Base-by-base conservation (phyloP, 2,329 filamentous ascomycete species). In the Lecanicillium sp. region DNA sequence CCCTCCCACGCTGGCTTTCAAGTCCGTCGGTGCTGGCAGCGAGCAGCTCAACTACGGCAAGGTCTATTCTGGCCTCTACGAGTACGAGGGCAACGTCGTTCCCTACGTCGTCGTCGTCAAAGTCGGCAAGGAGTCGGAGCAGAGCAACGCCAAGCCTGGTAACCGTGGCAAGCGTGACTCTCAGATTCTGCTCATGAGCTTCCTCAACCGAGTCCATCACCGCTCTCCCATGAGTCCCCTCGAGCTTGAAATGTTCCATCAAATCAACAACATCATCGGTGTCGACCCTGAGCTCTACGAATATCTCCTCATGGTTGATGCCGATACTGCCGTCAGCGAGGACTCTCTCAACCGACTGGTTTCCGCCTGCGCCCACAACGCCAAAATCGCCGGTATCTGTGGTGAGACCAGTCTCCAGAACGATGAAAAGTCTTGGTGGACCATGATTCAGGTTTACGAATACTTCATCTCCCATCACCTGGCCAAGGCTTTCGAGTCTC, bases 371-470 rank as follows among this genome's bases (percentile, higher is more conserved):
- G 84, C 88, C 56, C 90, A 96, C 60, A 89, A 98, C 64, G 84
- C 89, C 26, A 95, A 94, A 72, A 95, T 98, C 70, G 90, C 88
- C 20, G 93, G 91, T 69, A 96, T 97, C 53, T 98, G 93, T 65
- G 93, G 93, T 63, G 93, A 98, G 67, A 98, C 93, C 2, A 93
- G 85, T 66, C 75, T 98, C 60, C 87, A 96, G 64, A 98, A 98
- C 60, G 91, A 96, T 65, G 89, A 96, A 59, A 79, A 84, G 56
- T 90, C 84, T 60, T 97, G 90, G 90, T 95, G 89, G 88, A 98
- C 93, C 11, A 98, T 98, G 93, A 98, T 98, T 61, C 93, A 98
- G 67, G 93, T 98, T 55, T 98, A 98, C 71, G 93, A 98, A 67
- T 98, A 98, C 74, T 98, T 90, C 67, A 98, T 98, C 62, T 97